A percentile compares a stretch with the other conserved stretches of the same genome.
Evolutionary conservation across 208 protist species (phyloP).

Genomic region (Trypanosoma scelopori): DNA sequence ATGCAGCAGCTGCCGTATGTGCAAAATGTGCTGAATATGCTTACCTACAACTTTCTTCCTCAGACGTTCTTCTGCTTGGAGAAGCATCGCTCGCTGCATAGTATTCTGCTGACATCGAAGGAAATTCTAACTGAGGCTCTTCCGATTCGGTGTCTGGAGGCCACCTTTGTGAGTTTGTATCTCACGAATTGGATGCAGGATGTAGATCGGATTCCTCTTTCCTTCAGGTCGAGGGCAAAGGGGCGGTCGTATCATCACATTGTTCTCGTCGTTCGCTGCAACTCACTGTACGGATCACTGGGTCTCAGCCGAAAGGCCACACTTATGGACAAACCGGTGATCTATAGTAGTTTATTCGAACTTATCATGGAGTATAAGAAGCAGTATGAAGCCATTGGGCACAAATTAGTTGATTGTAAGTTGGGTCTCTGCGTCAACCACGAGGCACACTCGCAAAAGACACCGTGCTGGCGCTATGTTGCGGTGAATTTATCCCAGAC

Average conservation of each 20-base stretch:
- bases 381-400: conserved; percentile 74
- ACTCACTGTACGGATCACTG: conserved; percentile 62
- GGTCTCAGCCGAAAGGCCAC: conserved; percentile 85
- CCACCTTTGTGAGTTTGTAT: conserved; percentile 84
- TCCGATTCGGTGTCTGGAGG: conserved; percentile 92
- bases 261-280: conserved; percentile 65
- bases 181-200: conserved; percentile 73
- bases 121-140: conserved; percentile 83
- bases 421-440: conserved; percentile 82
- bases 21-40: conserved; percentile 65
- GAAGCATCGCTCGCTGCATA: conserved; percentile 85
- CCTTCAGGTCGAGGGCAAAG: conserved; percentile 82
- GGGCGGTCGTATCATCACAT: conserved; percentile 78
- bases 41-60: conserved; percentile 91
- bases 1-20: conserved; percentile 62
- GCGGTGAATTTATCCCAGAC: conserved; percentile 40
- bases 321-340: conserved; percentile 88
- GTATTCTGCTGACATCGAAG: conserved; percentile 77
- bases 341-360: conserved; percentile 63
- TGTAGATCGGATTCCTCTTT: conserved; percentile 86
- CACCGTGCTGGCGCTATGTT: conserved; percentile 88
- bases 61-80: conserved; percentile 90
- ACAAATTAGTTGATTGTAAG: conserved; percentile 83
- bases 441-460: conserved; percentile 36
- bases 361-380: conserved; percentile 86